phyloP scores from a whole-genome alignment of 1,284 basidiomycete genomes.

The Lentinus polychrous region DNA sequence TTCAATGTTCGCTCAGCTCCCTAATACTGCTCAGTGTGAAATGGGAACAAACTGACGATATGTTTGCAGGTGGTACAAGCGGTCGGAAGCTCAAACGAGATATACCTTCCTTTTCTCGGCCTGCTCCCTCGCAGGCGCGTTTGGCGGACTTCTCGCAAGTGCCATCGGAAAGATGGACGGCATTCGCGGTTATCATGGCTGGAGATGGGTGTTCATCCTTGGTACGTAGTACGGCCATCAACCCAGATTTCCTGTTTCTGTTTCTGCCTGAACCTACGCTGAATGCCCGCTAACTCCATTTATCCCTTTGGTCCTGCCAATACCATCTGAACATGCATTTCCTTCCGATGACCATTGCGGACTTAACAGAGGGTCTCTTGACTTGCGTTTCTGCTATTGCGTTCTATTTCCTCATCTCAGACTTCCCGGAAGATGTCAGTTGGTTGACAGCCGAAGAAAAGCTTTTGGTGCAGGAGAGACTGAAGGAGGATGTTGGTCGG shows the following conservation, averaged over 20 bases:
- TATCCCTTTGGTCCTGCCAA: not conserved
- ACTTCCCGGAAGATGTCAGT: slow-evolving; percentile 25
- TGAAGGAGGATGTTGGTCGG: slow-evolving; percentile 24
- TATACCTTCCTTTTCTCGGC: slow-evolving; percentile 21
- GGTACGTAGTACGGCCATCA: slow-evolving; percentile 15
- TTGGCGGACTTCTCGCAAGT: slow-evolving; percentile 16
- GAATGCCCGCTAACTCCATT: not conserved
- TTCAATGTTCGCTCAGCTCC: slow-evolving; percentile 11
- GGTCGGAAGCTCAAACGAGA: slow-evolving; percentile 23
- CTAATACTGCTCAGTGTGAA: not conserved
- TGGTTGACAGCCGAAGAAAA: slow-evolving; percentile 25
- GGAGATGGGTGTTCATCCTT: slow-evolving; percentile 29
- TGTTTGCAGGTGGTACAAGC: slow-evolving; percentile 20
- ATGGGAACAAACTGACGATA: not conserved
- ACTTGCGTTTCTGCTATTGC: slow-evolving; percentile 25
- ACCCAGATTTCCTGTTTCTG: no score
- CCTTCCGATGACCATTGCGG: not conserved
- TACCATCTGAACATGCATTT: not conserved
- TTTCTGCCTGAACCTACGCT: not conserved
- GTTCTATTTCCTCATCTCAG: slow-evolving; percentile 24
- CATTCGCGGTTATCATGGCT: slow-evolving; percentile 12
- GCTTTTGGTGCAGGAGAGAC: slow-evolving; percentile 23
- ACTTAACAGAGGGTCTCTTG: slow-evolving; percentile 22
- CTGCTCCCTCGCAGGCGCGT: slow-evolving; percentile 16
- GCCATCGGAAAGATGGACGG: slow-evolving; percentile 20